A percentile compares a stretch with the other conserved stretches of the same genome.
These are phyloP conservation scores for Ceriops tagal DNA, from an alignment of 345 rosid genomes.

Conservation along the genomic window DNA sequence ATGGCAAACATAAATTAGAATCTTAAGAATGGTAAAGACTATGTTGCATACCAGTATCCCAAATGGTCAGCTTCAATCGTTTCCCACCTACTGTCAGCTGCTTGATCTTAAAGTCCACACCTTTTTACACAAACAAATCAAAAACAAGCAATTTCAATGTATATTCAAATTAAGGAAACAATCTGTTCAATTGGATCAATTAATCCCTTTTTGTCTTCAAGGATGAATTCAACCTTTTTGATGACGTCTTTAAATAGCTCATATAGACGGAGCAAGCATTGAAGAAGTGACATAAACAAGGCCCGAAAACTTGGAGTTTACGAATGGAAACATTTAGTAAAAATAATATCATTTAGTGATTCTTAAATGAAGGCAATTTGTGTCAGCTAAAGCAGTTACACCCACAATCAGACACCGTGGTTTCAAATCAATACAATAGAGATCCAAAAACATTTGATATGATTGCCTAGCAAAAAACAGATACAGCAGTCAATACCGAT, in stretches of 20 bases:
- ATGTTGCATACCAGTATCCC: slow-evolving; percentile 78
- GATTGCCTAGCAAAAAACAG: neutral
- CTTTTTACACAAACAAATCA: slow-evolving; percentile 30
- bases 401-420: neutral
- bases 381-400: neutral
- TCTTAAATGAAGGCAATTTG: too few species aligned
- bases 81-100: slow-evolving; percentile 70
- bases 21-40: neutral
- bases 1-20: neutral
- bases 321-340: too few species aligned
- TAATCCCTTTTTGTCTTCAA: neutral
- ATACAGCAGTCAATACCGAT: neutral
- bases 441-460: slow-evolving; percentile 12
- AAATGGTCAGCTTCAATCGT: slow-evolving; percentile 84
- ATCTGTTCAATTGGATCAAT: neutral
- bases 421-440: neutral
- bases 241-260: too few species aligned
- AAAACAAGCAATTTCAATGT: neutral
- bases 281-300: neutral
- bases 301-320: too few species aligned
- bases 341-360: too few species aligned
- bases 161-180: neutral
- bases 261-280: neutral
- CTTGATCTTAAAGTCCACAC: slow-evolving; percentile 99
- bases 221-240: neutral